These are phyloP conservation scores for Grosmannia huntii DNA, from an alignment of 2,329 filamentous ascomycete species.

Conservation along the genomic window DNA sequence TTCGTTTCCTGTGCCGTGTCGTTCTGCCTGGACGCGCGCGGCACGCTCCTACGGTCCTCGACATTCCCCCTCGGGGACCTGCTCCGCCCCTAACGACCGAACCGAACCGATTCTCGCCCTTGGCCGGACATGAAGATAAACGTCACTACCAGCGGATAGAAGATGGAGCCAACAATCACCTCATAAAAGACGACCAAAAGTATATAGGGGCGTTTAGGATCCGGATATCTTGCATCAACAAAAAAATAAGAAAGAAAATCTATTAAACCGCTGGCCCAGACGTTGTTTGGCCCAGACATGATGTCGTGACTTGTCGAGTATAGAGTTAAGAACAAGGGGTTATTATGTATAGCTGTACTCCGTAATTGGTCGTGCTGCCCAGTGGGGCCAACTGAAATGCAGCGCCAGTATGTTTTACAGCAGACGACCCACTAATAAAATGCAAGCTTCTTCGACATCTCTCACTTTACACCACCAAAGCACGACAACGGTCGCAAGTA, in stretches of 20 bases:
- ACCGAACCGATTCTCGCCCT: constrained; percentile 14
- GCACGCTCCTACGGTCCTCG: background rate
- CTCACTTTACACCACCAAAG: background rate
- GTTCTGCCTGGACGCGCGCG: background rate
- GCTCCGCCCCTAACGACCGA: constrained; percentile 16
- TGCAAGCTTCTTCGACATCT: background rate
- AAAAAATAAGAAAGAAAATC: constrained; percentile 16
- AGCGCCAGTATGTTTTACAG: background rate
- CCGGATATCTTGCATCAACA: constrained; percentile 70
- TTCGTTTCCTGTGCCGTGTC: background rate
- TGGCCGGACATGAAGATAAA: background rate
- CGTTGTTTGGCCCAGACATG: background rate
- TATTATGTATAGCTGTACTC: background rate
- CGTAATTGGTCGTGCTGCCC: no score
- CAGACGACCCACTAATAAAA: background rate
- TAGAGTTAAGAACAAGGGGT: no score
- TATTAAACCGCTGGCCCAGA: background rate
- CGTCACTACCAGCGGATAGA: constrained; percentile 47
- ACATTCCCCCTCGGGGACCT: background rate
- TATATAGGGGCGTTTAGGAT: constrained; percentile 52
- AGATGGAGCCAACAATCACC: constrained; percentile 51
- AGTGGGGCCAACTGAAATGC: no score
- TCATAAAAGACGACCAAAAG: constrained; percentile 12
- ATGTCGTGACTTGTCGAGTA: no score
- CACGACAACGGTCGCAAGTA: background rate